Percentiles rank a stretch among this genome's conserved stretches.
Evolutionary conservation across 495 filamentous ascomycete species (phyloP).

Genomic region (Neurospora sublineolata): DNA sequence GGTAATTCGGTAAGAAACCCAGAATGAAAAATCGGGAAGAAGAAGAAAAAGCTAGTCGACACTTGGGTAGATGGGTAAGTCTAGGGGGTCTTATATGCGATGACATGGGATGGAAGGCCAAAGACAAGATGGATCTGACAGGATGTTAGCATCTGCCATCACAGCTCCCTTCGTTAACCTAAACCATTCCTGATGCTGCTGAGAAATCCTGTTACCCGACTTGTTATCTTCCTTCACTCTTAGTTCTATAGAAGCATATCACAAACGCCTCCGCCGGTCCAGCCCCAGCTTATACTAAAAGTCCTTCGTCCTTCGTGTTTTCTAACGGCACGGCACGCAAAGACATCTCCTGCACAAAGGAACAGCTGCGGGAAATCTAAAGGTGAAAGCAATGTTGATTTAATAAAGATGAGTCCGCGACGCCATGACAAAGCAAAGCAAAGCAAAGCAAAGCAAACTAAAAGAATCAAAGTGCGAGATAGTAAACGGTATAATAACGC

Average conservation of each 20-base stretch:
- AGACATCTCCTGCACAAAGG: neutral
- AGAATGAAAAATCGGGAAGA: too few relatives aligned
- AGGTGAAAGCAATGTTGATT: neutral
- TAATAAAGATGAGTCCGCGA: neutral
- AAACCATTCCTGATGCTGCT: too few relatives aligned
- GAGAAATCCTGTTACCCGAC: too few relatives aligned
- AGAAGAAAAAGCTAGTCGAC: too few relatives aligned
- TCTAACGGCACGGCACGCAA: neutral
- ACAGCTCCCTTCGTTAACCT: too few relatives aligned
- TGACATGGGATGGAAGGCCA: too few relatives aligned
- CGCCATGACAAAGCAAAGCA: neutral
- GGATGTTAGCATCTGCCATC: too few relatives aligned
- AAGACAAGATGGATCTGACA: too few relatives aligned
- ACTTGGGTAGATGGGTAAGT: too few relatives aligned
- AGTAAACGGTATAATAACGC: neutral
- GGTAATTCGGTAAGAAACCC: too few relatives aligned
- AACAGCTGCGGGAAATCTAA: too few relatives aligned
- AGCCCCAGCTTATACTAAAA: neutral
- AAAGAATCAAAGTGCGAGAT: neutral
- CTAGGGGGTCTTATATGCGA: too few relatives aligned
- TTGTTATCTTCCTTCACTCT: neutral
- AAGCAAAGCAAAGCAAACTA: neutral
- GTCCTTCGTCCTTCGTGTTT: neutral
- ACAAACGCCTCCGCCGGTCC: neutral
- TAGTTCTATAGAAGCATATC: neutral